A percentile compares a stretch with the other conserved stretches of the same genome.
Conservation (phyloP, 2,329 filamentous ascomycete species). For the Amauroascus niger region DNA sequence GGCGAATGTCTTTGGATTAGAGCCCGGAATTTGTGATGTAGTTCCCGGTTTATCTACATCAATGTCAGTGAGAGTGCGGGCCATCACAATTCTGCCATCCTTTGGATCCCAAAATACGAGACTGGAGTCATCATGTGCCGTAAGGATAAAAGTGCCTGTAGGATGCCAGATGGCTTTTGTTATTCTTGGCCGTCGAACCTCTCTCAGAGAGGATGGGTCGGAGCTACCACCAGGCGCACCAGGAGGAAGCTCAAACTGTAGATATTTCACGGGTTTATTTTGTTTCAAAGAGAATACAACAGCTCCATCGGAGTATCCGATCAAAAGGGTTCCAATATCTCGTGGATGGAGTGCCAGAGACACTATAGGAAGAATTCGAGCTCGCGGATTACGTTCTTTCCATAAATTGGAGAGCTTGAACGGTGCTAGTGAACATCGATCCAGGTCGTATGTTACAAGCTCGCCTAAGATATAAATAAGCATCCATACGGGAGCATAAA, state of each 20-base stretch:
- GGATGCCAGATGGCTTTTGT: constrained; percentile 90
- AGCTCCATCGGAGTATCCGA: constrained; percentile 82
- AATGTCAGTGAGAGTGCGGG: constrained; percentile 65
- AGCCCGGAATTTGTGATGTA: constrained; percentile 25
- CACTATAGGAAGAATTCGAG: constrained; percentile 57
- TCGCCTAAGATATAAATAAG: constrained; percentile 46
- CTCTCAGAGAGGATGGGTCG: constrained; percentile 53
- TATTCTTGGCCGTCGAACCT: constrained; percentile 59
- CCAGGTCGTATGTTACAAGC: constrained; percentile 84
- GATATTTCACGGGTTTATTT: constrained; percentile 65
- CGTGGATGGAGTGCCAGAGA: constrained; percentile 77
- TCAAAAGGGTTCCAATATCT: constrained; percentile 81
- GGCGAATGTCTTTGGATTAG: constrained; percentile 43
- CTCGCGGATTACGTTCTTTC: constrained; percentile 60
- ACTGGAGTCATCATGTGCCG: constrained; percentile 80
- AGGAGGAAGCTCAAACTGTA: constrained; percentile 69
- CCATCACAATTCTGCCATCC: constrained; percentile 74
- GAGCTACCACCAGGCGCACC: constrained; percentile 72
- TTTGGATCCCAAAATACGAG: constrained; percentile 91
- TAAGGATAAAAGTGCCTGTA: constrained; percentile 79
- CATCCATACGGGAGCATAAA: not conserved
- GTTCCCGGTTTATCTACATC: constrained; percentile 60
- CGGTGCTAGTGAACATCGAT: constrained; percentile 63
- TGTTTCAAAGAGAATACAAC: constrained; percentile 94
- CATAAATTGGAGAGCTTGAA: constrained; percentile 85